These are phyloP conservation scores for Pyracantha coccinea DNA, from an alignment of 331 rosid species.

Conservation along the genomic window DNA sequence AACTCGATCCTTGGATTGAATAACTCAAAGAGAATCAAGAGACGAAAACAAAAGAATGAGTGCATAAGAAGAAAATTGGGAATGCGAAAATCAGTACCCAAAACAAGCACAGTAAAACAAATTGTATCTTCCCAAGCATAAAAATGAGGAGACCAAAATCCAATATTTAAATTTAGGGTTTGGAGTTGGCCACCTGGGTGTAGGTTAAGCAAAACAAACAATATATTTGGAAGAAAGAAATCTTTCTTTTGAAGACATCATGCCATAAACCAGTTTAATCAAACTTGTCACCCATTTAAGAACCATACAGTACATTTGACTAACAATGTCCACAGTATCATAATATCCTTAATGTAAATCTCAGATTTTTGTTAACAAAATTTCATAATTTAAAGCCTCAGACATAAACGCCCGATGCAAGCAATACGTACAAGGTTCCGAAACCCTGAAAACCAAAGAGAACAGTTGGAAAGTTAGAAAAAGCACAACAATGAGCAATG, in stretches of 20 bases:
- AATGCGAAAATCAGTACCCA: too few relatives aligned
- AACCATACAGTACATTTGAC: conserved; percentile 9
- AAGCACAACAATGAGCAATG: background rate
- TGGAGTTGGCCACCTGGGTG: background rate
- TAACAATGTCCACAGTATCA: background rate
- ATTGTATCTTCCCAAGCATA: too few relatives aligned
- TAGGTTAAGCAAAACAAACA: background rate
- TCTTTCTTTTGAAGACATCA: too few relatives aligned
- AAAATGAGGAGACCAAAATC: background rate
- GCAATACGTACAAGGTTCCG: conserved; percentile 86
- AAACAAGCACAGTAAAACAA: too few relatives aligned
- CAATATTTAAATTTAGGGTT: background rate
- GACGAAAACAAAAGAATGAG: too few relatives aligned
- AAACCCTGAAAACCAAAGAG: conserved; percentile 61
- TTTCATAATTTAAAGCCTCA: conserved; percentile 20
- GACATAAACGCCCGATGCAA: conserved; percentile 91
- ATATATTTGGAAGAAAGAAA: too few relatives aligned
- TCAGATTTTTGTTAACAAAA: conserved; percentile 33
- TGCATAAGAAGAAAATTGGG: too few relatives aligned
- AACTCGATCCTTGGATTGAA: too few relatives aligned
- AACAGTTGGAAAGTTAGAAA: background rate
- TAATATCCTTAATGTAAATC: conserved; percentile 23
- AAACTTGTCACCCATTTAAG: conserved; percentile 1
- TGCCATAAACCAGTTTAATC: background rate
- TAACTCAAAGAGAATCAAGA: too few relatives aligned